These are phyloP conservation scores for Russula vinacea DNA, from an alignment of 768 basidiomycete genomes.

Conservation along the genomic window DNA sequence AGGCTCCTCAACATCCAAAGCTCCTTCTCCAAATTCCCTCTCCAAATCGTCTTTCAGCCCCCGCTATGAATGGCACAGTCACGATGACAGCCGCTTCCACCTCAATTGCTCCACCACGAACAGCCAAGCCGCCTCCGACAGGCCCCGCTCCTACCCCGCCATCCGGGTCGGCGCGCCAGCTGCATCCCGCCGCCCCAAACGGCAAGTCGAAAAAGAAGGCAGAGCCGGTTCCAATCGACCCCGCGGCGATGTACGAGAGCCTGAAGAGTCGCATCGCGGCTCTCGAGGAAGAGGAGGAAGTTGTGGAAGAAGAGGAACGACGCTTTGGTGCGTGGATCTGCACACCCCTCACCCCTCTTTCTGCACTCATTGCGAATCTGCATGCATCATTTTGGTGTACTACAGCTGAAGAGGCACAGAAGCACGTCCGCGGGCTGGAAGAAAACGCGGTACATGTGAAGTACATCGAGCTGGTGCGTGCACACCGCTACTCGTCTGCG, in stretches of 20 bases:
- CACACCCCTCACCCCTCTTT: constrained; percentile 4
- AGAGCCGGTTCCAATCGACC: constrained; percentile 67
- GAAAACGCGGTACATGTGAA: constrained; percentile 82
- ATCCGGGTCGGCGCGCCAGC: constrained; percentile 49
- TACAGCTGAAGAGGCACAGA: constrained; percentile 83
- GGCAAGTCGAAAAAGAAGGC: constrained; percentile 61
- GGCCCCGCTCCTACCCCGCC: constrained; percentile 34
- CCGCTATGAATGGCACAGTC: constrained; percentile 21
- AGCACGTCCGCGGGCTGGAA: constrained; percentile 76
- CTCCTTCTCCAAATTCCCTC: not conserved
- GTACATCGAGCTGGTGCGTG: constrained; percentile 80
- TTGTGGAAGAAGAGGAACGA: constrained; percentile 84
- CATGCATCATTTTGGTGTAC: constrained; percentile 21
- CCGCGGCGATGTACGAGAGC: constrained; percentile 82
- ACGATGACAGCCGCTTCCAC: constrained; percentile 14
- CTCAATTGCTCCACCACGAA: constrained; percentile 15
- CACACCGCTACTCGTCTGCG: constrained; percentile 18
- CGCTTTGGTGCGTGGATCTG: constrained; percentile 56
- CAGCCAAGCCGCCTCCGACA: constrained; percentile 35
- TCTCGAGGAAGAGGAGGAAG: constrained; percentile 81
- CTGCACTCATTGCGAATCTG: constrained; percentile 13
- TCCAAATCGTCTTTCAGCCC: not conserved
- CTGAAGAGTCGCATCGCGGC: constrained; percentile 87
- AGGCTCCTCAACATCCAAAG: not conserved
- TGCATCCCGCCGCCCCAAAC: constrained; percentile 34